Percentiles rank a stretch among this genome's conserved stretches.
Conservation (phyloP, 768 basidiomycete genomes). For the Rhizopogon vinicolor region DNA sequence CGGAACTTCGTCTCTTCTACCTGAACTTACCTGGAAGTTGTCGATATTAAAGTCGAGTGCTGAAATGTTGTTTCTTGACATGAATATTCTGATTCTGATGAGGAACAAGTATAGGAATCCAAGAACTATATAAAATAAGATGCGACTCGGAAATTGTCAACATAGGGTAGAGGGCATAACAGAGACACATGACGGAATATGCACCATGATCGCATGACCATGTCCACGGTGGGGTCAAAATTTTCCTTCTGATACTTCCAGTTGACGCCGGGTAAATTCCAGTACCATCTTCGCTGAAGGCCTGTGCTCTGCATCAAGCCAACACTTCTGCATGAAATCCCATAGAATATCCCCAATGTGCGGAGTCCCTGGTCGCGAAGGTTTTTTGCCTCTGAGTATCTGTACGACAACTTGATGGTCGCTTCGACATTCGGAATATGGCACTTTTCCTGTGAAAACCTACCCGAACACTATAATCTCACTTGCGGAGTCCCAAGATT, state of each 20-base stretch:
- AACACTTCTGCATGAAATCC: conserved; percentile 7
- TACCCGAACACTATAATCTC: not conserved
- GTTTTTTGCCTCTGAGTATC: not conserved
- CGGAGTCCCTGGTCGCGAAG: not conserved
- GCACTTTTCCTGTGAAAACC: conserved; percentile 3
- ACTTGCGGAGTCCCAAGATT: conserved; percentile 9
- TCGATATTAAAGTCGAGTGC: too few species aligned
- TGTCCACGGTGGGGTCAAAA: too few species aligned
- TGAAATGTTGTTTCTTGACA: not conserved
- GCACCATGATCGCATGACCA: not conserved
- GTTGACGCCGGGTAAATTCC: not conserved
- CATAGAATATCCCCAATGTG: not conserved
- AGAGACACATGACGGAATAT: conserved; percentile 2
- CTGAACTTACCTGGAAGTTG: too few species aligned
- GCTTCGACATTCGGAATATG: not conserved
- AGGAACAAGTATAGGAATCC: not conserved
- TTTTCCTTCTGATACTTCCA: not conserved
- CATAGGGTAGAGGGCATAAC: too few species aligned
- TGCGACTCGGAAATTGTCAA: not conserved
- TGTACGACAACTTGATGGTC: not conserved
- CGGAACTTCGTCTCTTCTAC: too few species aligned
- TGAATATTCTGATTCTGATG: not conserved
- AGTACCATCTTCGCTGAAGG: not conserved
- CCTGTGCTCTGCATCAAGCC: conserved; percentile 8
- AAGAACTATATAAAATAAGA: not conserved